A percentile compares a stretch with the other conserved stretches of the same genome.
phyloP scores from a whole-genome alignment of 257 asterid genomes.

The Buddleja alternifolia region DNA sequence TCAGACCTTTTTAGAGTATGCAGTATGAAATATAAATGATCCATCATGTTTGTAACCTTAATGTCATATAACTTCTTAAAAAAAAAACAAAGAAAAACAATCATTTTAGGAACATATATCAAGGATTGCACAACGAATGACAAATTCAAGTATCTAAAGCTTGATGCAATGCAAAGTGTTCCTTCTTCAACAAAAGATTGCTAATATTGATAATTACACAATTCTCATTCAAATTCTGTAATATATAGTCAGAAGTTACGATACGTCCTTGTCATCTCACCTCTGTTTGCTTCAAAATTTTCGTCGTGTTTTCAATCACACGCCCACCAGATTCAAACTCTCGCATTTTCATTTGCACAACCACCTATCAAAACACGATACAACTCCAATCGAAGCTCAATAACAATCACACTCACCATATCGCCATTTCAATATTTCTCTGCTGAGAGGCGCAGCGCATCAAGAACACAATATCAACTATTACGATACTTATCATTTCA shows the following conservation, averaged over 20 bases:
- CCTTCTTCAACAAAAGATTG: neutral
- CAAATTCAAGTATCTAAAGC: neutral
- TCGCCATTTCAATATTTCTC: neutral
- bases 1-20: neutral
- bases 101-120: constrained; percentile 3
- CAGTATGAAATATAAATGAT: neutral
- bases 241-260: neutral
- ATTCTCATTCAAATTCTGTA: neutral
- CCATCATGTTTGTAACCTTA: neutral
- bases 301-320: neutral
- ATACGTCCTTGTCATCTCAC: neutral
- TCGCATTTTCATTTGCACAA: neutral
- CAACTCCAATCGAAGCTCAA: constrained; percentile 7
- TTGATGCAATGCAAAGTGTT: constrained; percentile 1
- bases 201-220: neutral
- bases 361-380: neutral
- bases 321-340: neutral
- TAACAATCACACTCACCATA: constrained; percentile 9
- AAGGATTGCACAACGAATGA: constrained; percentile 4
- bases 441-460: too few species aligned
- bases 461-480: neutral
- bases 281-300: constrained; percentile 5
- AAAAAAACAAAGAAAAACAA: too few species aligned
- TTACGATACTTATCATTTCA: neutral
- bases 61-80: neutral